These are phyloP conservation scores for Moricandia moricandioides DNA, from an alignment of 345 rosid species.

Conservation along the genomic window DNA sequence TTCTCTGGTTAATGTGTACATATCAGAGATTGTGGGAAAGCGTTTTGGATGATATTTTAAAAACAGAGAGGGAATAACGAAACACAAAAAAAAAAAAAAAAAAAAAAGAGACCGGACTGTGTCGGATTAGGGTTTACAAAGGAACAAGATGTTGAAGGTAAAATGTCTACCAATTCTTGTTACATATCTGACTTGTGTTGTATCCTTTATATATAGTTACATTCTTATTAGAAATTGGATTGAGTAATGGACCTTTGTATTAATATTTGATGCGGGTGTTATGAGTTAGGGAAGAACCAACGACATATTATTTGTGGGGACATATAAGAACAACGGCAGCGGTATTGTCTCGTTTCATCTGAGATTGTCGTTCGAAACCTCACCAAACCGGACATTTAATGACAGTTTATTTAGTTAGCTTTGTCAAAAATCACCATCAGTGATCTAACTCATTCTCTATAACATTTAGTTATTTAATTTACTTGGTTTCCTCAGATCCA, in stretches of 20 bases:
- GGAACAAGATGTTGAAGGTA: constrained; percentile 15
- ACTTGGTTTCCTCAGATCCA: too few relatives aligned
- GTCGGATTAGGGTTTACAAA: constrained; percentile 6
- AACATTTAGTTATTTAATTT: too few relatives aligned
- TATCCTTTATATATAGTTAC: constrained; percentile 8
- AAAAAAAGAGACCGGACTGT: constrained; percentile 20
- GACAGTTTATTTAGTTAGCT: neutral
- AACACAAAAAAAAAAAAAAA: neutral
- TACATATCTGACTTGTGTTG: constrained; percentile 19
- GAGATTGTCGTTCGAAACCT: neutral
- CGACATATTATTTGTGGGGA: neutral
- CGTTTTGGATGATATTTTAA: constrained; percentile 17
- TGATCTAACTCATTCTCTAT: neutral
- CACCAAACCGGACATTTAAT: neutral
- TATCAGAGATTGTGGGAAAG: constrained; percentile 28
- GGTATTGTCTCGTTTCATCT: neutral
- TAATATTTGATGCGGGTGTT: neutral
- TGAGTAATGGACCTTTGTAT: neutral
- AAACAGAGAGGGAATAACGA: neutral
- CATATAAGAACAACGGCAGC: neutral
- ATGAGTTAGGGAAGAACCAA: neutral
- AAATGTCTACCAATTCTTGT: constrained; percentile 13
- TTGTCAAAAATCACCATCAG: neutral
- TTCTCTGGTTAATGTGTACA: constrained; percentile 38
- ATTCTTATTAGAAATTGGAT: constrained; percentile 14